Evolutionary conservation across 345 rosid species (phyloP), one percentile per base, ranked within the genome.

Genomic region (Sapria himalayana): DNA sequence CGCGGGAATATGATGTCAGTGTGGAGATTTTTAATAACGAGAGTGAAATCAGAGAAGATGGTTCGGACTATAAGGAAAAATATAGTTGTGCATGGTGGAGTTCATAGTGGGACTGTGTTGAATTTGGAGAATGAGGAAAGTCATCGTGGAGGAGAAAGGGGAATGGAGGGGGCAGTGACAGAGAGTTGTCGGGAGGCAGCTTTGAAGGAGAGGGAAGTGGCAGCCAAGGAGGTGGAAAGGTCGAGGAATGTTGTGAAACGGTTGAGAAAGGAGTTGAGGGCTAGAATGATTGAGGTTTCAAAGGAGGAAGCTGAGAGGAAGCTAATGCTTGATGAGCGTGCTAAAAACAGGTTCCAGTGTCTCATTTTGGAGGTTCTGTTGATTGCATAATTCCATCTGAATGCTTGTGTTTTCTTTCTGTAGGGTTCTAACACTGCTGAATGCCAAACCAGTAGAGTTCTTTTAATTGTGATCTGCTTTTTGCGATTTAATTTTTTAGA

Each of bases 251-350:
- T 72, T 34, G 67, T 81, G 46, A 57, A 72, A 65, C 67, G 92
- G 65, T 86, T 77, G 51, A 71, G 78, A 59, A 85, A 78, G 61
- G 97, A 85, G 51, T 59, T 85, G 60, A 69, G 57, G 49, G 70
- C 94, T 7, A 75, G 79, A 59, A 85, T 85, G 97, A 45, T 75
- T 56, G 97, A 85, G 65, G 69, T 81, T 18, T 70, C 94, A 0
- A 76, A 86, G 61, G 97, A 81, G 66, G 92, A 81, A 61, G 85
- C 92, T 4, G 92, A 85, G 56, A 46, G 97, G 46, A 85, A 81
- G 69, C 64, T 93, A 55, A 78, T 85, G 97, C 76, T 85, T 35
- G 94, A 78, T 16, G 86, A 81, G 52, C 74, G 81, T 24, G 65
- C 89, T 7, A 75, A 78, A 66, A 78, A 73, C 67, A 81, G 94